Conservation (phyloP, 108 stramenopile species). For the Pseudonitzschia pungens region DNA sequence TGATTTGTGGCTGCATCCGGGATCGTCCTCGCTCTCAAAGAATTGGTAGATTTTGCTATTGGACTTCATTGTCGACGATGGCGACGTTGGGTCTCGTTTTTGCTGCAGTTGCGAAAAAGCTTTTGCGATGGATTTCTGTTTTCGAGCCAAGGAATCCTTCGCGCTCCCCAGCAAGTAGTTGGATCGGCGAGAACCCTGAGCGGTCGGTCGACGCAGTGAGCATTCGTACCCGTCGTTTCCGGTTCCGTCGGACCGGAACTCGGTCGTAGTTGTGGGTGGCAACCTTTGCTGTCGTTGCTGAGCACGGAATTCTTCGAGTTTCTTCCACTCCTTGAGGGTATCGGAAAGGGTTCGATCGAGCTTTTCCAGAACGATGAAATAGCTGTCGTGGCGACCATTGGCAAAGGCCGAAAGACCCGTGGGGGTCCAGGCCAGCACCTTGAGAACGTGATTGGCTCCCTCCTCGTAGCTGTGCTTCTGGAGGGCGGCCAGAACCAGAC, state of each 20-base stretch:
- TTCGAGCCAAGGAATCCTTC: neutral
- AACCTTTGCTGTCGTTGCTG: neutral
- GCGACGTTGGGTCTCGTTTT: neutral
- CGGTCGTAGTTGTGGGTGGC: neutral
- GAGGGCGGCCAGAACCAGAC: neutral
- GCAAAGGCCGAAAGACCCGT: neutral
- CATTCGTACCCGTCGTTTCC: neutral
- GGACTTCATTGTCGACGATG: too few species aligned
- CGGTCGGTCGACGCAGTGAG: neutral
- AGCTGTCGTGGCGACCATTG: conserved; percentile 16
- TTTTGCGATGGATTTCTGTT: neutral
- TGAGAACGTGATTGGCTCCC: conserved; percentile 3
- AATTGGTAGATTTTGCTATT: too few species aligned
- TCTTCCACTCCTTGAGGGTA: neutral
- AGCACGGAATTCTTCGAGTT: neutral
- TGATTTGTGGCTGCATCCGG: too few species aligned
- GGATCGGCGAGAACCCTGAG: neutral
- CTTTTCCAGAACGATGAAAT: conserved; percentile 48
- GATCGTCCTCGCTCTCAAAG: too few species aligned
- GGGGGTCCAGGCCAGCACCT: neutral
- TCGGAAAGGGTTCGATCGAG: conserved; percentile 28
- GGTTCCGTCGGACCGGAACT: too few species aligned
- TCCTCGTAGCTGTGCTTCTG: neutral
- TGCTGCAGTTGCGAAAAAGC: neutral
- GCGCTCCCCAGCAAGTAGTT: neutral